These are phyloP conservation scores for Termitomyces sp. DNA, from an alignment of 768 basidiomycete genomes.

Conservation along the genomic window DNA sequence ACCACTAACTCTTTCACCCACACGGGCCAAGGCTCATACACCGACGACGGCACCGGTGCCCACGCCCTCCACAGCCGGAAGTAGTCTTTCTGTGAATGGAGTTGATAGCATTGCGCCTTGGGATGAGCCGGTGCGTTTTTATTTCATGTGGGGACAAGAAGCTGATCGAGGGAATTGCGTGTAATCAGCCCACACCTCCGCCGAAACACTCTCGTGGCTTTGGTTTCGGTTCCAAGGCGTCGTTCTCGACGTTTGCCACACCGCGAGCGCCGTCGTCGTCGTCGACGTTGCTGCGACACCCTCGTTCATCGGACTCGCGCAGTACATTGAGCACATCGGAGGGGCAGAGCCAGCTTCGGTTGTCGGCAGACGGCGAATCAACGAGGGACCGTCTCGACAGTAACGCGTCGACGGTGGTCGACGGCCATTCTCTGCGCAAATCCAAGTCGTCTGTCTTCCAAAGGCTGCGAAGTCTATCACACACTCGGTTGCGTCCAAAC, in stretches of 20 bases:
- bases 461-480: constrained; percentile 38
- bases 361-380: constrained; percentile 28
- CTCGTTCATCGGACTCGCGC: constrained; percentile 34
- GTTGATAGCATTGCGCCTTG: constrained; percentile 11
- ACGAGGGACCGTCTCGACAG: constrained; percentile 23
- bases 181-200: constrained; percentile 38
- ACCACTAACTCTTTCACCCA: constrained; percentile 1
- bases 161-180: not conserved
- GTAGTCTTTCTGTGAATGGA: constrained; percentile 4
- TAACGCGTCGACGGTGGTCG: constrained; percentile 20
- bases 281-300: constrained; percentile 24
- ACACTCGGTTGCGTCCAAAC: constrained; percentile 31
- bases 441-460: constrained; percentile 46
- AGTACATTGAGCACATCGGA: constrained; percentile 30
- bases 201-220: constrained; percentile 37
- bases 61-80: not conserved
- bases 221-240: constrained; percentile 35
- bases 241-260: constrained; percentile 27
- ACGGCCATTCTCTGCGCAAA: constrained; percentile 30
- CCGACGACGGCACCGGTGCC: constrained; percentile 3
- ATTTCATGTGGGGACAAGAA: not conserved
- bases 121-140: constrained; percentile 18
- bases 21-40: not conserved
- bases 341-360: constrained; percentile 17
- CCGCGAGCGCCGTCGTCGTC: constrained; percentile 31